Evolutionary conservation across 371 early-diverging fungal species (phyloP).

Genomic region (Zancudomyces culisetae): DNA sequence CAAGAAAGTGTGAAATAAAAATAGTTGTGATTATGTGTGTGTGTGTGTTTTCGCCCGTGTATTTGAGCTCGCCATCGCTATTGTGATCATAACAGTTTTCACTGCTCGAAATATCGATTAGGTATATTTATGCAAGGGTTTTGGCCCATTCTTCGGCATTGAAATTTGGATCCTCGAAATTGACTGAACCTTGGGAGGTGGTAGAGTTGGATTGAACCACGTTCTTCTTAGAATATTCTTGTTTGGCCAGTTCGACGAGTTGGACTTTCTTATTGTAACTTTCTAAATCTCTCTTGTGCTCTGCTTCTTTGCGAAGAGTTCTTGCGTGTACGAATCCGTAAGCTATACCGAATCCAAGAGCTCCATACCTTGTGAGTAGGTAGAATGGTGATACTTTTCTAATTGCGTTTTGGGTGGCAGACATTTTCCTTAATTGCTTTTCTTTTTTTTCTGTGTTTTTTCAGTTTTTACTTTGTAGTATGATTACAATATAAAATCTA

Average conservation of each 20-base stretch:
- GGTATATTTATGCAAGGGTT: slow-evolving; percentile 7
- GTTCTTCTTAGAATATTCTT: slow-evolving; percentile 41
- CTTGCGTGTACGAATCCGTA: slow-evolving; percentile 51
- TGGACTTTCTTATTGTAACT: slow-evolving; percentile 44
- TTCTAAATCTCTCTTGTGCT: slow-evolving; percentile 30
- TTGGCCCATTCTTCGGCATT: slow-evolving; percentile 20
- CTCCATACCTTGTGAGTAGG: slow-evolving; percentile 33
- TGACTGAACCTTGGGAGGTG: slow-evolving; percentile 1
- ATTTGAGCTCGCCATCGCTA: too few species aligned
- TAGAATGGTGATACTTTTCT: slow-evolving; percentile 2
- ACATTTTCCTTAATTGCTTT: too few species aligned
- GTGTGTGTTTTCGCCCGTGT: too few species aligned
- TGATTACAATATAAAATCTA: too few species aligned
- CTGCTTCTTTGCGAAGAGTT: slow-evolving; percentile 37
- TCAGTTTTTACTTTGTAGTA: too few species aligned
- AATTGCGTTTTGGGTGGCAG: neutral
- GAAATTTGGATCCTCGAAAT: slow-evolving; percentile 25
- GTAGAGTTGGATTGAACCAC: slow-evolving; percentile 1
- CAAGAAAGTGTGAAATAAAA: too few species aligned
- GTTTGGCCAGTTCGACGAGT: slow-evolving; percentile 49
- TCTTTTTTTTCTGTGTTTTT: too few species aligned
- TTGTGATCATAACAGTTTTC: too few species aligned
- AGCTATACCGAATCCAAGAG: slow-evolving; percentile 43
- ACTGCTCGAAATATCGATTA: too few species aligned
- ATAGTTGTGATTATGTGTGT: too few species aligned